These are phyloP conservation scores for Suhomyces bokatorum DNA, from an alignment of 1,139 yeast species.

Conservation along the genomic window DNA sequence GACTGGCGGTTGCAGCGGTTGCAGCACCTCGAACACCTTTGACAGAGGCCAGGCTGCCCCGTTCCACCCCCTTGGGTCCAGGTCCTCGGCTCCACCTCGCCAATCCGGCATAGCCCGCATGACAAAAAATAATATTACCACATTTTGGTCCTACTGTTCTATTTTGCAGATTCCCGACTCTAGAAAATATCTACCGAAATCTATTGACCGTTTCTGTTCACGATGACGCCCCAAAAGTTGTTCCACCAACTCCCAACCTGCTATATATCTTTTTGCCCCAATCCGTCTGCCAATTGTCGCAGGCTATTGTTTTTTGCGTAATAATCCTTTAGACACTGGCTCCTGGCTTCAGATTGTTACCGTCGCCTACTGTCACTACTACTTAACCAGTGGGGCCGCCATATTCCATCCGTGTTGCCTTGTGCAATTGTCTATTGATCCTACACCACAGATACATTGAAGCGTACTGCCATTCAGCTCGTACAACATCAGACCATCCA, in stretches of 20 bases:
- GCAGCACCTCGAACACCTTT: no score
- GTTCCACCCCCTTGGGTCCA: neutral
- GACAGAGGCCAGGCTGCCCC: neutral
- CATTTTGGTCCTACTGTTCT: neutral
- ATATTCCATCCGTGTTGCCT: neutral
- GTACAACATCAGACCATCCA: no score
- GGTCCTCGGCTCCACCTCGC: neutral
- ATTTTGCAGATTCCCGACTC: constrained; percentile 2
- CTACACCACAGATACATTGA: no score
- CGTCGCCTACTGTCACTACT: constrained; percentile 3
- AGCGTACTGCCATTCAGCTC: no score
- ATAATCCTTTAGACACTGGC: constrained; percentile 5
- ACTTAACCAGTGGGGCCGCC: constrained; percentile 1
- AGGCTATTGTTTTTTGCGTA: constrained; percentile 5
- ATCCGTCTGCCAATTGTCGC: constrained; percentile 1
- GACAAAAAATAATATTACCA: neutral
- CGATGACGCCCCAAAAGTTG: constrained; percentile 3
- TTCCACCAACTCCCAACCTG: constrained; percentile 3
- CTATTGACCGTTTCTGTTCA: constrained; percentile 1
- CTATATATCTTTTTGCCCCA: constrained; percentile 3
- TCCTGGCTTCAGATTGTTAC: constrained; percentile 7
- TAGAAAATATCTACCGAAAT: constrained; percentile 3
- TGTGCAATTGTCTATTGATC: neutral
- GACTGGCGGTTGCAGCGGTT: no score
- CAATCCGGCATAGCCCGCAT: neutral